Percentiles rank a stretch among this genome's conserved stretches.
phyloP scores from a whole-genome alignment of 192 early-diverging fungal genomes.

The Umbelopsis vinacea region DNA sequence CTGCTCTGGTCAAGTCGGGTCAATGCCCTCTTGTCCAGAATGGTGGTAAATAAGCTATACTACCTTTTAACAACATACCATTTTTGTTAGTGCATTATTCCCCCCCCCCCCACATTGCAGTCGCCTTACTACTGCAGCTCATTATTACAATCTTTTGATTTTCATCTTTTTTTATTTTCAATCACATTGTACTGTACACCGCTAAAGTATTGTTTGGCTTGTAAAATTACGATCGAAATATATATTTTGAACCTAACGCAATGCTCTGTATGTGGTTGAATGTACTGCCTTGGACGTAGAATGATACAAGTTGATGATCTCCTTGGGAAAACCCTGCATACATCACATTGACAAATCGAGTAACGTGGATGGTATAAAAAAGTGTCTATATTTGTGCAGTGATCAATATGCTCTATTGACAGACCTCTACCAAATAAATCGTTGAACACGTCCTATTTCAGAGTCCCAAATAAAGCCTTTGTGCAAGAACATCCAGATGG shows the following conservation, averaged over 20 bases:
- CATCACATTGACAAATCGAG: too few relatives aligned
- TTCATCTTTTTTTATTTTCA: neutral
- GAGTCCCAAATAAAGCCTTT: constrained; percentile 77
- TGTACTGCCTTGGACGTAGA: too few relatives aligned
- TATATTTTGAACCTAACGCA: neutral
- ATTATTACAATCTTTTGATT: neutral
- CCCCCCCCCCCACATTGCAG: neutral
- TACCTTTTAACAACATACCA: neutral
- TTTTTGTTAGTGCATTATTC: neutral
- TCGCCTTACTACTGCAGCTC: neutral
- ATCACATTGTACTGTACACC: constrained; percentile 18
- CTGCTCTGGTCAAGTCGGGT: constrained; percentile 21
- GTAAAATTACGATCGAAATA: constrained; percentile 15
- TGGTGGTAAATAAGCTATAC: constrained; percentile 7
- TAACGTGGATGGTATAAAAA: too few relatives aligned
- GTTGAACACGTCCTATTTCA: constrained; percentile 69
- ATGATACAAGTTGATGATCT: too few relatives aligned
- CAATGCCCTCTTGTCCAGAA: constrained; percentile 32
- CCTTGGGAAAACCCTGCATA: too few relatives aligned
- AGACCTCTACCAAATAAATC: constrained; percentile 92
- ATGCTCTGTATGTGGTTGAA: neutral
- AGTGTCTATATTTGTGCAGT: neutral
- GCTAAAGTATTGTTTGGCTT: constrained; percentile 10
- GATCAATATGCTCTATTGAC: neutral
- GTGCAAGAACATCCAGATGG: constrained; percentile 76